Base-by-base conservation (phyloP, 345 rosid species). In the Citrus unshiu region DNA sequence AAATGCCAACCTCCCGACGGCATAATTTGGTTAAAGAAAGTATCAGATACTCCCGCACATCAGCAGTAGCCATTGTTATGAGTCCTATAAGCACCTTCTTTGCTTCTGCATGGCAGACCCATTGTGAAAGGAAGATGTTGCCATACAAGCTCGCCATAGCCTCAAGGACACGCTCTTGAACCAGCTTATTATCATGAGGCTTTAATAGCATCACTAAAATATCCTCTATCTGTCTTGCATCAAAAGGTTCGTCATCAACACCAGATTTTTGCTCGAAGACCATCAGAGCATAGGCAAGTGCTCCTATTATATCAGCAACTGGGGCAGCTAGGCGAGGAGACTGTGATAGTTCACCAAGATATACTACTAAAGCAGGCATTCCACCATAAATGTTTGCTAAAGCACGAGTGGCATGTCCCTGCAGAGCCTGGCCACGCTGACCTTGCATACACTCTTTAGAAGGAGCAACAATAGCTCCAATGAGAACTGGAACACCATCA, bases 131-230 rank as follows among this genome's bases (percentile, higher is more conserved):
- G 83, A 81, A 82, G 78, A 61, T 77, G 80, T 93, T 93, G 64
- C 98, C 93, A 72, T 92, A 93, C 79, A 95, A 86, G 78, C 98
- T 93, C 29, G 95, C 94, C 95, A 95, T 91, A 43, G 98, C 97
- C 90, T 93, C 98, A 78, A 95, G 87, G 65, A 92, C 83, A 82
- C 92, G 93, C 80, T 95, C 97, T 81, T 92, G 97, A 78, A 93
- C 77, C 80, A 93, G 80, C 68, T 90, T 88, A 74, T 84, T 81
- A 73, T 90, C 93, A 67, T 81, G 90, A 78, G 98, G 95, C 89
- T 90, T 90, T 49, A 93, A 79, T 76, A 89, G 86, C 71, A 76
- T 82, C 9, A 92, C 90, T 71, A 93, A 81, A 81, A 85, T 82
- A 75, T 86, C 83, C 81, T 95, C 95, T 83, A 89, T 83, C 80